phyloP scores from a whole-genome alignment of 2,329 filamentous ascomycete species.

The Fusarium piperis region DNA sequence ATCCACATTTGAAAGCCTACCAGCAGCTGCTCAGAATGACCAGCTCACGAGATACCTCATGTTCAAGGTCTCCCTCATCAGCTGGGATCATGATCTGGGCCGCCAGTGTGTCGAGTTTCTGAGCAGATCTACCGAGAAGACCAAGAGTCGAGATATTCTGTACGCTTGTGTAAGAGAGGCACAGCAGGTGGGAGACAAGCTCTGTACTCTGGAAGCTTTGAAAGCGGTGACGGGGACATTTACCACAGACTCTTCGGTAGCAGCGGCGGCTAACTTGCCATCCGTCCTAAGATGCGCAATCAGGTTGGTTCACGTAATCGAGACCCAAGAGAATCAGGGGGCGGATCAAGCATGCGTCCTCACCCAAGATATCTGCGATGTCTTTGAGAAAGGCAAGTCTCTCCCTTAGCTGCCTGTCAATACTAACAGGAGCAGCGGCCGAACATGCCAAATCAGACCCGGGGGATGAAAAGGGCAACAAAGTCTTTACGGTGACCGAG shows the following conservation, averaged over 20 bases:
- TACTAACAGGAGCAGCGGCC: slow-evolving; percentile 37
- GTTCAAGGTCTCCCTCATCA: slow-evolving; percentile 76
- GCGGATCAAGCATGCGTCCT: slow-evolving; percentile 18
- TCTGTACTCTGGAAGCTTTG: slow-evolving; percentile 59
- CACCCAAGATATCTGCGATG: slow-evolving; percentile 62
- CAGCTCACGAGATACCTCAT: slow-evolving; percentile 76
- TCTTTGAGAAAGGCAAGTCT: slow-evolving; percentile 56
- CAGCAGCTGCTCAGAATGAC: slow-evolving; percentile 65
- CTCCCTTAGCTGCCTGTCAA: background rate
- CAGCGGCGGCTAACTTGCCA: slow-evolving; percentile 43
- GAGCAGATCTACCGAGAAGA: slow-evolving; percentile 59
- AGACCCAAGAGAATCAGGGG: slow-evolving; percentile 45
- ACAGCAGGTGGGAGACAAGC: slow-evolving; percentile 69
- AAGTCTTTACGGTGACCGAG: slow-evolving; percentile 69
- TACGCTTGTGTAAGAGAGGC: slow-evolving; percentile 86
- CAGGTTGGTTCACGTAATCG: slow-evolving; percentile 56
- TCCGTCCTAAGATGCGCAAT: slow-evolving; percentile 61
- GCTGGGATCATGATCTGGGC: slow-evolving; percentile 67
- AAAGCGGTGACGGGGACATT: slow-evolving; percentile 46
- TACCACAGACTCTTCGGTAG: slow-evolving; percentile 27
- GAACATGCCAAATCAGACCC: slow-evolving; percentile 46
- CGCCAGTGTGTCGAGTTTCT: slow-evolving; percentile 71
- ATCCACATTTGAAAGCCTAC: slow-evolving; percentile 65
- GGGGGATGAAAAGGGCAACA: slow-evolving; percentile 53
- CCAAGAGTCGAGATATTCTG: slow-evolving; percentile 66